Conservation (phyloP, 768 basidiomycete species). For the Leccinum obscurum region DNA sequence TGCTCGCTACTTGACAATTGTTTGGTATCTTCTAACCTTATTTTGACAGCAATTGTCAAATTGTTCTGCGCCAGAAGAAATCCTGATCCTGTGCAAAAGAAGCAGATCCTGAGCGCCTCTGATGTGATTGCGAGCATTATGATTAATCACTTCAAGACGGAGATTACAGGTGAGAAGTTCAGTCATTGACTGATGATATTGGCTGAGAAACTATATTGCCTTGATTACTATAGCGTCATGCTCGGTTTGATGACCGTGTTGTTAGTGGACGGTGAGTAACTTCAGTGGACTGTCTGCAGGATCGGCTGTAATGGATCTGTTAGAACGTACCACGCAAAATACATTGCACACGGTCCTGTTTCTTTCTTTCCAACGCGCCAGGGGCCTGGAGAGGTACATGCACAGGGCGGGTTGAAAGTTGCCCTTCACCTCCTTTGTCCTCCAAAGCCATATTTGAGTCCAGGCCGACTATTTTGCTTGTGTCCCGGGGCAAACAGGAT, state of each 20-base stretch:
- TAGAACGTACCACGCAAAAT: slow-evolving; percentile 75
- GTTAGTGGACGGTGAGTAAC: slow-evolving; percentile 54
- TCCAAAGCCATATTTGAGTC: slow-evolving; percentile 84
- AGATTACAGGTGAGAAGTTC: slow-evolving; percentile 48
- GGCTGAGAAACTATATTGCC: slow-evolving; percentile 43
- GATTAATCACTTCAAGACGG: slow-evolving; percentile 62
- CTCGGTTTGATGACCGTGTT: slow-evolving; percentile 51
- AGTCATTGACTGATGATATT: slow-evolving; percentile 8
- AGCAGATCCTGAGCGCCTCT: slow-evolving; percentile 73
- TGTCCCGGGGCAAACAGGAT: slow-evolving; percentile 76
- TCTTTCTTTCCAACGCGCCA: slow-evolving; percentile 65
- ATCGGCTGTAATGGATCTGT: slow-evolving; percentile 3
- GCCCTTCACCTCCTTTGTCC: slow-evolving; percentile 74
- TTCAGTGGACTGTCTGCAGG: not conserved
- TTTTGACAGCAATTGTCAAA: slow-evolving; percentile 71
- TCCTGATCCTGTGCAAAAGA: slow-evolving; percentile 71
- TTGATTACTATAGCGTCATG: slow-evolving; percentile 56
- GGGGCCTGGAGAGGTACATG: slow-evolving; percentile 72
- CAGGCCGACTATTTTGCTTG: slow-evolving; percentile 70
- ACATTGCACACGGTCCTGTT: slow-evolving; percentile 84
- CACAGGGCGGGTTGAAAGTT: slow-evolving; percentile 80
- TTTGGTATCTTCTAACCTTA: slow-evolving; percentile 14
- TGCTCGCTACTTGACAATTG: slow-evolving; percentile 4
- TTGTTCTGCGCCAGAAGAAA: slow-evolving; percentile 81
- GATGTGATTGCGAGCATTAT: slow-evolving; percentile 70